Base-by-base conservation (phyloP, 1,139 yeast species). In the Magnusiomyces tetraspermus region DNA sequence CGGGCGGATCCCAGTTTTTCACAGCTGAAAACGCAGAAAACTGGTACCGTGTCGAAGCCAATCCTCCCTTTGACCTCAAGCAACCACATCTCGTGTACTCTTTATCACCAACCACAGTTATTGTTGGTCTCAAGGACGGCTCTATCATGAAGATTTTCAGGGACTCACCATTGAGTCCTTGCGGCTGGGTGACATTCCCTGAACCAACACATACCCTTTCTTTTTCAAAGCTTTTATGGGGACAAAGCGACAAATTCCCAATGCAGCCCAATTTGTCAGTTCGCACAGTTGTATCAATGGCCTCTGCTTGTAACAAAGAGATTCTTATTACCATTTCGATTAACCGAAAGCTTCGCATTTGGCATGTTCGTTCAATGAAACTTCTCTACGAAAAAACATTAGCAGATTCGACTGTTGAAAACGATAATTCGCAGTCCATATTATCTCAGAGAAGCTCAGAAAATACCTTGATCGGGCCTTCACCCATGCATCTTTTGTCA, bases 31-130 rank as follows among this genome's bases (percentile, higher is more conserved):
- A 62, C 47, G 56, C 61, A 1, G 21, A 53, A 10, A 42, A 52
- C 10, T 66, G 69, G 69, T 50, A 67, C 41, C 59, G 61, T 38
- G 60, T 66, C 48, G 62, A 62, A 48, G 58, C 57, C 40, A 95
- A 95, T 1, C 84, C 83, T 63, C 80, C 88, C 15, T 85, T 87
- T 63, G 88, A 85, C 55, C 71, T 83, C 44, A 76, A 89, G 59
- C 67, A 72, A 15, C 92, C 95, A 1, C 78, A 78, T 55, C 68
- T 73, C 22, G 61, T 86, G 55, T 73, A 75, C 53, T 66, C 82
- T 0, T 65, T 81, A 6, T 75, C 76, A 49, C 58, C 71, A 0
- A 61, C 64, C 19, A 72, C 73, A 53, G 67, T 76, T 10, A 65
- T 87, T 6, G 78, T 83, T 0, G 75, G 86, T 1, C 71, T 87